Evolutionary conservation across 163 green algal genomes (phyloP), one percentile per base, ranked within the genome.

Genomic region (Prototheca wickerhamii): DNA sequence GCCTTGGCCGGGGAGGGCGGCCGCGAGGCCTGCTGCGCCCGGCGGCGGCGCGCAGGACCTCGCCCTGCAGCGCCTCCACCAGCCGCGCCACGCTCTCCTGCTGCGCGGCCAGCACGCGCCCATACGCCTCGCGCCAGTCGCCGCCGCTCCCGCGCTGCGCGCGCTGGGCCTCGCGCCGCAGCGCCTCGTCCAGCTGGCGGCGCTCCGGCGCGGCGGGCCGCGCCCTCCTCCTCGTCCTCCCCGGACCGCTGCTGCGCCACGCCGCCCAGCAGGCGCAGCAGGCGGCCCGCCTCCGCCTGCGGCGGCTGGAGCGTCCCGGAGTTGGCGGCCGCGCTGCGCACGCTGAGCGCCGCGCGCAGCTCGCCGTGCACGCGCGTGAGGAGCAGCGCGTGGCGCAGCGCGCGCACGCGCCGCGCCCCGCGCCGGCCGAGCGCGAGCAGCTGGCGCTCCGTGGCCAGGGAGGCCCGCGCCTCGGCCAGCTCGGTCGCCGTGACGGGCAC

Each of bases 401-500:
- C 37, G 37, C 15, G 37, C 37, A 15, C 37, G 37, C 37, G 10
- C 10, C 37, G 37, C 37, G 37, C 37, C 10, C 37, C 37, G 1
- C 37, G 37, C 37, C 37, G 37, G 0, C 10, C 37, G 10, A 44
- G 37, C 10, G 10, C 37, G 10, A 44, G 37, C 37, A 44, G 37
- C 37, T 15, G 37, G 10, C 10, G 10, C 37, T 44, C 37, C 10
- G 37, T 44, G 37, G 37, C 37, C 10, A 44, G 37, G 10, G 15
- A 15, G 10, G 37, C 37, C 10, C 10, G 37, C 37, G 37, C 55
- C 12, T 52, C 55, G 23, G 59, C 10, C 15, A 10, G 37, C 37
- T 44, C 37, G 37, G 15, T 15, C 37, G 37, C 8, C 21, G 42
- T 78, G 25, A 89, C 58, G 0, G 67, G 65, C 43, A 58, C 64